Evolutionary conservation across 2,329 filamentous ascomycete species (phyloP).

Genomic region (Tetracladium maxilliforme): DNA sequence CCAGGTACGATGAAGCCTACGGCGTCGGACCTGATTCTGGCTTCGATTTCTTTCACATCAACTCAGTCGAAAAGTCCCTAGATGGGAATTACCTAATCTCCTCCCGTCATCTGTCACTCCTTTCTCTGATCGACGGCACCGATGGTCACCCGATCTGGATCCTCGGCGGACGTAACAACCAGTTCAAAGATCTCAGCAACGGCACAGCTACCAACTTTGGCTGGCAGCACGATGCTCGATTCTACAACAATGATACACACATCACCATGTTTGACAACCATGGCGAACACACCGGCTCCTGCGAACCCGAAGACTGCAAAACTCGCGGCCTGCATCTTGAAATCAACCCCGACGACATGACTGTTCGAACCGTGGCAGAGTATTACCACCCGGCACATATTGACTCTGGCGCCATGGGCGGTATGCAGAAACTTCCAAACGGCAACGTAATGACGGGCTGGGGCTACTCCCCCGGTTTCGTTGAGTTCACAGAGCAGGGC

Average conservation of each 20-base stretch:
- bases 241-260: slow-evolving; percentile 13
- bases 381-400: slow-evolving; percentile 9
- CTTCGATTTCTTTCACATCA: slow-evolving; percentile 42
- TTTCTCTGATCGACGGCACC: slow-evolving; percentile 25
- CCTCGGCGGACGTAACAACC: slow-evolving; percentile 28
- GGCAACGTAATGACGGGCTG: slow-evolving; percentile 27
- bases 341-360: slow-evolving; percentile 7
- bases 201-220: slow-evolving; percentile 28
- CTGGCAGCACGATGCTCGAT: slow-evolving; percentile 37
- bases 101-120: slow-evolving; percentile 20
- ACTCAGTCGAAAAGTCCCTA: slow-evolving; percentile 32
- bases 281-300: slow-evolving; percentile 5
- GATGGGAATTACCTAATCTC: slow-evolving; percentile 27
- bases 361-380: slow-evolving; percentile 6
- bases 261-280: slow-evolving; percentile 26
- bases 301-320: too few species aligned
- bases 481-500: slow-evolving; percentile 12
- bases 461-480: slow-evolving; percentile 15
- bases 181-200: slow-evolving; percentile 22
- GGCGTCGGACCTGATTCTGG: too few species aligned
- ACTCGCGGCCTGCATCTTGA: slow-evolving; percentile 9
- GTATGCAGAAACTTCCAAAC: slow-evolving; percentile 24
- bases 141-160: slow-evolving; percentile 32
- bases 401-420: slow-evolving; percentile 15
- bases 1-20: too few species aligned